Conservation (phyloP, 805 yeast genomes). For the Grigorovia transvaalensis region DNA sequence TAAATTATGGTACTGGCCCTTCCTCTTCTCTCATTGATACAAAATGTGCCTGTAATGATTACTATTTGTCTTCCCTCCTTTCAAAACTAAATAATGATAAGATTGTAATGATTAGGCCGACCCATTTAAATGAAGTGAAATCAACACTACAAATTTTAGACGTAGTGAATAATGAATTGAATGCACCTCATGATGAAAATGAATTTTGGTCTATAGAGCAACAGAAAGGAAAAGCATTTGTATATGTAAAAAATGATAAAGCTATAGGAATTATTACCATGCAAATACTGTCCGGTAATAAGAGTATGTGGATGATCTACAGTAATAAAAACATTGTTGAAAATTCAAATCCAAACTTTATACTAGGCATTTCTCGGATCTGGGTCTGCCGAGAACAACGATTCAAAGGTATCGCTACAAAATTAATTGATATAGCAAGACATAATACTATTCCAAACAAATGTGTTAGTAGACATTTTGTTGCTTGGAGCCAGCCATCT, state of each 20-base stretch:
- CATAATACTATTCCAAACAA: conserved; percentile 41
- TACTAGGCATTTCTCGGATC: conserved; percentile 41
- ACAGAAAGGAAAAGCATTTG: conserved; percentile 37
- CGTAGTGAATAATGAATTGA: conserved; percentile 49
- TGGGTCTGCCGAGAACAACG: conserved; percentile 39
- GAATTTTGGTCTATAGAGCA: conserved; percentile 27
- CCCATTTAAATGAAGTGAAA: conserved; percentile 22
- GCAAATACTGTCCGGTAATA: conserved; percentile 30
- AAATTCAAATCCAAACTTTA: conserved; percentile 30
- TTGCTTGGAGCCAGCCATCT: conserved; percentile 70
- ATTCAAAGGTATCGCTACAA: conserved; percentile 39
- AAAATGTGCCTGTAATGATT: no score
- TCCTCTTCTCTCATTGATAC: not conserved
- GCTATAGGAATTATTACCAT: conserved; percentile 51
- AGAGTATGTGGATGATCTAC: conserved; percentile 51
- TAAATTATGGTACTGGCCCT: not conserved
- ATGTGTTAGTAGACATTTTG: conserved; percentile 30
- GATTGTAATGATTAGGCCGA: conserved; percentile 30
- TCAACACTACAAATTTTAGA: conserved; percentile 35
- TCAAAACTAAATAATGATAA: conserved; percentile 11
- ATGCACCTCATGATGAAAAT: conserved; percentile 44
- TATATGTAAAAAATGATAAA: conserved; percentile 35
- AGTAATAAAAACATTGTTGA: conserved; percentile 43
- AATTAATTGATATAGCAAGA: conserved; percentile 36
- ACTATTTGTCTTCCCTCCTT: not conserved